Conservation (phyloP, 306 rosid species). For the Cicer chorassanicum region DNA sequence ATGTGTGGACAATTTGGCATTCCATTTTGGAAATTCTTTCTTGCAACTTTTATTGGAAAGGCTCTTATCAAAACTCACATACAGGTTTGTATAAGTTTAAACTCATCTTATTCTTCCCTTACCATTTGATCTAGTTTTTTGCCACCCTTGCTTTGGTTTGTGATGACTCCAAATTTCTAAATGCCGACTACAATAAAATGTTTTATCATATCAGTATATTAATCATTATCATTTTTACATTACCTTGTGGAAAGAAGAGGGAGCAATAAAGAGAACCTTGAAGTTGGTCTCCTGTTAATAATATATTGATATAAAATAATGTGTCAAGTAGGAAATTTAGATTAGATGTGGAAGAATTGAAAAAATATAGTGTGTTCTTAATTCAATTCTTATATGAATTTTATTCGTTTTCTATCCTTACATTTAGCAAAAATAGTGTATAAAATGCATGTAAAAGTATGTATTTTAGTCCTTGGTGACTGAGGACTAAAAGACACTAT, state of each 20-base stretch:
- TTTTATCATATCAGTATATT: not conserved
- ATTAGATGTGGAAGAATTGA: not conserved
- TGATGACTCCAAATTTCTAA: not conserved
- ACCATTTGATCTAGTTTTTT: slow-evolving; percentile 21
- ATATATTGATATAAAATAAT: not conserved
- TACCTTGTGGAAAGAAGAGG: too few species aligned
- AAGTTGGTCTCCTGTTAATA: not conserved
- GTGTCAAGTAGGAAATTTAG: not conserved
- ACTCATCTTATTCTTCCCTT: slow-evolving; percentile 17
- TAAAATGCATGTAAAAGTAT: not conserved
- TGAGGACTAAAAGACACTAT: not conserved
- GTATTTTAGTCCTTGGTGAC: not conserved
- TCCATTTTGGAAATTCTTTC: slow-evolving; percentile 90
- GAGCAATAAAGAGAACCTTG: too few species aligned
- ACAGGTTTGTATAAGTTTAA: slow-evolving; percentile 67
- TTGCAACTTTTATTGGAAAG: slow-evolving; percentile 90
- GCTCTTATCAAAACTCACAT: slow-evolving; percentile 95
- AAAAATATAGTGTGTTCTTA: not conserved
- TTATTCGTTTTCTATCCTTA: not conserved
- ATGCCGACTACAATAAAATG: not conserved
- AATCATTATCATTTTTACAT: not conserved
- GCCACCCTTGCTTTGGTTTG: not conserved
- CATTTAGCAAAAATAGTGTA: not conserved
- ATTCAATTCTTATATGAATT: not conserved
- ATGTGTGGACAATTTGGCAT: slow-evolving; percentile 99